Conservation (phyloP, 495 filamentous ascomycete species). For the Hypomontagnella submonticulosa region DNA sequence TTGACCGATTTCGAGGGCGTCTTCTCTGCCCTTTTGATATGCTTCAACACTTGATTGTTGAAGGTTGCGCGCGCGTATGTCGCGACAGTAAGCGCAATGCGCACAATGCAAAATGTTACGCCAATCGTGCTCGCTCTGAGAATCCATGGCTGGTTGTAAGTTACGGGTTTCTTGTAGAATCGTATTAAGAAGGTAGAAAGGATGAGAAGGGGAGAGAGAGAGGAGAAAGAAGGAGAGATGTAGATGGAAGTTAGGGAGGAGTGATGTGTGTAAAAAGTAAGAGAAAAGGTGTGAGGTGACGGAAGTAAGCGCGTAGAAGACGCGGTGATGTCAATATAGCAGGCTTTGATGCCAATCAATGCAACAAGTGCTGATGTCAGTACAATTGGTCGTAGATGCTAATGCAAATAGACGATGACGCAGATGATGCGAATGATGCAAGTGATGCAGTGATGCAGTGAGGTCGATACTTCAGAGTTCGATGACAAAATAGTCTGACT, state of each 20-base stretch:
- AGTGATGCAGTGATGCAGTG: too few species aligned
- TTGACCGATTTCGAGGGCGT: constrained; percentile 6
- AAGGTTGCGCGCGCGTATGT: background rate
- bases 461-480: too few species aligned
- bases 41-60: constrained; percentile 4
- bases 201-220: too few species aligned
- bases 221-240: too few species aligned
- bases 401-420: too few species aligned
- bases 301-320: too few species aligned
- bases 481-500: too few species aligned
- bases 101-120: constrained; percentile 20
- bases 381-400: too few species aligned
- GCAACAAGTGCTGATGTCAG: too few species aligned
- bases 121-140: constrained; percentile 17
- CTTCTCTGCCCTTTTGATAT: background rate
- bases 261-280: constrained; percentile 1
- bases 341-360: too few species aligned
- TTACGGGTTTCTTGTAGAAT: background rate
- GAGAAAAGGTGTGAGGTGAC: background rate
- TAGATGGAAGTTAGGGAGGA: background rate
- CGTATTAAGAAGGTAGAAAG: background rate
- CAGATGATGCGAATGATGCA: too few species aligned
- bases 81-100: constrained; percentile 22
- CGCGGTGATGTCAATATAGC: too few species aligned
- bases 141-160: constrained; percentile 30